phyloP scores from a whole-genome alignment of 352 stramenopile species.

The Globisporangium radiosum region DNA sequence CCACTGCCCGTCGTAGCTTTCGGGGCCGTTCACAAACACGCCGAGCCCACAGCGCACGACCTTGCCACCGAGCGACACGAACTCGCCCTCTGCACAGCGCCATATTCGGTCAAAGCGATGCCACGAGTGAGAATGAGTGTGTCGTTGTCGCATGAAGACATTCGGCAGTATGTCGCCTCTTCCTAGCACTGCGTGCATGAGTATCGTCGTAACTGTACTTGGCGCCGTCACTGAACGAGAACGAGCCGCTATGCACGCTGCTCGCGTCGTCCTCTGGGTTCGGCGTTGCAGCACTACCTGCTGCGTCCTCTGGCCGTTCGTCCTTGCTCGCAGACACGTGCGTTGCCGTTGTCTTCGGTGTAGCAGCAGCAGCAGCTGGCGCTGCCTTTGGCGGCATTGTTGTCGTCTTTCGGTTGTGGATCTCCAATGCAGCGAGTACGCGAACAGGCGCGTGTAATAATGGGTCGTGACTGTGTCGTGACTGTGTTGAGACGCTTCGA shows the following conservation, averaged over 20 bases:
- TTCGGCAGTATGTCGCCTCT: too few relatives aligned
- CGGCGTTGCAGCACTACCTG: neutral
- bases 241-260: conserved; percentile 33
- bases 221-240: conserved; percentile 61
- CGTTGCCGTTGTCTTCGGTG: neutral
- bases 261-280: conserved; percentile 27
- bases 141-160: too few relatives aligned
- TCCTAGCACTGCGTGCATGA: neutral
- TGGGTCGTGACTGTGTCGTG: too few relatives aligned
- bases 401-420: too few relatives aligned
- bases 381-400: conserved; percentile 15
- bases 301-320: conserved; percentile 22
- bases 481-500: too few relatives aligned
- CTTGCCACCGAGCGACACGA: conserved; percentile 23
- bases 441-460: too few relatives aligned
- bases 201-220: conserved; percentile 34
- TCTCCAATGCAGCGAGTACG: neutral
- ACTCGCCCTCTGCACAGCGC: conserved; percentile 36
- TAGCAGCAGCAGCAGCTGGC: neutral
- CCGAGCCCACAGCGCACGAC: conserved; percentile 50
- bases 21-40: conserved; percentile 38
- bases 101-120: neutral
- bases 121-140: neutral
- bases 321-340: conserved; percentile 3
- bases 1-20: conserved; percentile 64